A percentile compares a stretch with the other conserved stretches of the same genome.
Conservation (phyloP, 2,329 filamentous ascomycete genomes). For the Verticillium albo-atrum region DNA sequence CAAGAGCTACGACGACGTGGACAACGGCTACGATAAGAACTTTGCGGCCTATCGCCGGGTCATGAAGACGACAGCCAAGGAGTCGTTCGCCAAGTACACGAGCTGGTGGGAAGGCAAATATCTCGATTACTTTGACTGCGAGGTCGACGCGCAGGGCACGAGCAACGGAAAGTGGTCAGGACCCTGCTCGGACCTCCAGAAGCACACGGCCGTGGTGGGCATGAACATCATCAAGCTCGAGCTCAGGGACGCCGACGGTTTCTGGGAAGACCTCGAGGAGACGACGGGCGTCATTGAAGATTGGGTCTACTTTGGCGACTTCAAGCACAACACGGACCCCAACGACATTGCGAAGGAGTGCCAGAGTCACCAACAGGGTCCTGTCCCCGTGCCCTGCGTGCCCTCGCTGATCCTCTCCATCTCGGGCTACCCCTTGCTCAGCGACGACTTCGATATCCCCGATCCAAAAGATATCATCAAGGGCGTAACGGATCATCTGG, state of each 20-base stretch:
- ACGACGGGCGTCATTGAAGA: neutral
- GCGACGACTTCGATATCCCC: constrained; percentile 1
- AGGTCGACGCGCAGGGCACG: neutral
- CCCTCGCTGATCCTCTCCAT: neutral
- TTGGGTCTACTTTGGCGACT: neutral
- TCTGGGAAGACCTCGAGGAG: neutral
- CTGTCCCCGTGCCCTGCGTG: neutral
- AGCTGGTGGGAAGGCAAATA: neutral
- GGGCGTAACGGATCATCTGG: neutral
- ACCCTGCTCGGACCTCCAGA: neutral
- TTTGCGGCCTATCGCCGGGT: neutral
- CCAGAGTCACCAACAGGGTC: neutral
- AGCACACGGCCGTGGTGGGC: too few species aligned
- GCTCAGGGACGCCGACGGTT: neutral
- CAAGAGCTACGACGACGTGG: neutral
- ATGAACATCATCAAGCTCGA: neutral
- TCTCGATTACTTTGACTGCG: neutral
- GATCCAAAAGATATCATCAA: constrained; percentile 5
- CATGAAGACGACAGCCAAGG: constrained; percentile 1
- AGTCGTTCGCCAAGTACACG: neutral
- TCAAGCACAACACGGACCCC: neutral
- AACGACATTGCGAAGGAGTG: too few species aligned
- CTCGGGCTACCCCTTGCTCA: neutral
- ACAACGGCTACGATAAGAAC: constrained; percentile 1
- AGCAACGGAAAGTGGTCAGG: neutral